These are phyloP conservation scores for Pleurotus platypus DNA, from an alignment of 768 basidiomycete genomes.

Conservation along the genomic window DNA sequence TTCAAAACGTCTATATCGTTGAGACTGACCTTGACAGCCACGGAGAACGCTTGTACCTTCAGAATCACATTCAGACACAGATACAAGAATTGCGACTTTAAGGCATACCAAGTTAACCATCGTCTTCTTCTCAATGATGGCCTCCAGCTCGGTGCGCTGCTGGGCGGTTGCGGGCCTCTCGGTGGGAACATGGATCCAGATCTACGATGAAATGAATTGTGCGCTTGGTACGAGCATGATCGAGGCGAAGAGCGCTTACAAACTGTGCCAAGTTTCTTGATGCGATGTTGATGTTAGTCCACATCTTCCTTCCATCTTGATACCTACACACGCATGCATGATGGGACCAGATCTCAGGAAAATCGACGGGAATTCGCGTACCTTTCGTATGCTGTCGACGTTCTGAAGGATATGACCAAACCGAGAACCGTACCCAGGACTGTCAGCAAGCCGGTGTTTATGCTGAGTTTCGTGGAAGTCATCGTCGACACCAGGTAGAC, in stretches of 20 bases:
- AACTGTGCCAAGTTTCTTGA: conserved; percentile 58
- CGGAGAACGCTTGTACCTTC: conserved; percentile 65
- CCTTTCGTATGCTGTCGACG: conserved; percentile 69
- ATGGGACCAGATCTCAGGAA: neutral
- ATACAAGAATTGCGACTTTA: conserved; percentile 19
- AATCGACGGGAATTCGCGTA: conserved; percentile 22
- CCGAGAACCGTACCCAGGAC: conserved; percentile 74
- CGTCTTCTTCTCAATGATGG: conserved; percentile 68
- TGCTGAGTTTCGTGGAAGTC: conserved; percentile 42
- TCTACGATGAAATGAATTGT: conserved; percentile 23
- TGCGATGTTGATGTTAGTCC: conserved; percentile 57
- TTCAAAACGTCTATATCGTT: neutral
- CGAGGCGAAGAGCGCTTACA: conserved; percentile 30
- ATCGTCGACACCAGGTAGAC: conserved; percentile 50
- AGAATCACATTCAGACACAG: neutral
- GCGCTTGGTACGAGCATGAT: neutral
- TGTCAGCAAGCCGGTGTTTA: conserved; percentile 56
- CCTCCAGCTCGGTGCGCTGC: conserved; percentile 34
- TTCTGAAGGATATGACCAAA: conserved; percentile 70
- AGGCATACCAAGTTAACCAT: conserved; percentile 53
- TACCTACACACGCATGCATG: conserved; percentile 33
- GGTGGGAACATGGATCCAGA: conserved; percentile 54
- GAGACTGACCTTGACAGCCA: conserved; percentile 55
- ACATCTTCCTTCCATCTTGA: conserved; percentile 68
- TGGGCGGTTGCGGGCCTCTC: conserved; percentile 30